These are phyloP conservation scores for Strobilomyces echinocephalus DNA, from an alignment of 768 basidiomycete species.

Conservation along the genomic window DNA sequence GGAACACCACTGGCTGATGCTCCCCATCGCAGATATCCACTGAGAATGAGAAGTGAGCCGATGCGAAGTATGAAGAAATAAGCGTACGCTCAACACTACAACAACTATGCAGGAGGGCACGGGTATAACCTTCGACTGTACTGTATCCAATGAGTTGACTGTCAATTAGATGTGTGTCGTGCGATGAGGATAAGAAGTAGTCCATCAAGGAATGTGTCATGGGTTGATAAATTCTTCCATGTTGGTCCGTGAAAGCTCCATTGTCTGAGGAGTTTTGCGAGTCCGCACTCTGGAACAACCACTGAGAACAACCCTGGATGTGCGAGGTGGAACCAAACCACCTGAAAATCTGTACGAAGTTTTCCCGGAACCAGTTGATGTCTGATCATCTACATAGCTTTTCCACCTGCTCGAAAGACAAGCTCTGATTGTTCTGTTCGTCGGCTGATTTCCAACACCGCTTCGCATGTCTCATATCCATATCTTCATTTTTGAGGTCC, in stretches of 20 bases:
- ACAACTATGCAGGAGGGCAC: slow-evolving; percentile 84
- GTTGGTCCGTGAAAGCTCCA: slow-evolving; percentile 49
- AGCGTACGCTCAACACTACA: slow-evolving; percentile 90
- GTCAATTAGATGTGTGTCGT: slow-evolving; percentile 90
- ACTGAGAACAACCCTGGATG: background rate
- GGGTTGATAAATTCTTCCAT: slow-evolving; percentile 60
- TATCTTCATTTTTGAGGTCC: slow-evolving; percentile 57
- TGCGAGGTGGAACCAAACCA: slow-evolving; percentile 15
- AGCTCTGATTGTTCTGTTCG: slow-evolving; percentile 51
- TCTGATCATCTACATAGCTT: slow-evolving; percentile 68
- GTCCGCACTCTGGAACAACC: slow-evolving; percentile 55
- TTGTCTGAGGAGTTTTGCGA: slow-evolving; percentile 66
- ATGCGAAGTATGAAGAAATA: background rate
- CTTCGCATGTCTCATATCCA: slow-evolving; percentile 59
- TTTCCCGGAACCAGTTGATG: slow-evolving; percentile 49
- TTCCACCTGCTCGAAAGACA: slow-evolving; percentile 71
- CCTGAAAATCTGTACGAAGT: slow-evolving; percentile 59
- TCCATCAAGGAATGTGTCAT: slow-evolving; percentile 87
- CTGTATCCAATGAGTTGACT: slow-evolving; percentile 84
- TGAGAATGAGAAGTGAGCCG: slow-evolving; percentile 25
- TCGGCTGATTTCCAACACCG: slow-evolving; percentile 80
- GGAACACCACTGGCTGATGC: slow-evolving; percentile 77
- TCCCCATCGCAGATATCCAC: slow-evolving; percentile 95
- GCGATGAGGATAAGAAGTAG: slow-evolving; percentile 85
- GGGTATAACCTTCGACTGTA: slow-evolving; percentile 89